Evolutionary conservation across 164 flowering plant species (phyloP).

Genomic region (Litsea cubeba): DNA sequence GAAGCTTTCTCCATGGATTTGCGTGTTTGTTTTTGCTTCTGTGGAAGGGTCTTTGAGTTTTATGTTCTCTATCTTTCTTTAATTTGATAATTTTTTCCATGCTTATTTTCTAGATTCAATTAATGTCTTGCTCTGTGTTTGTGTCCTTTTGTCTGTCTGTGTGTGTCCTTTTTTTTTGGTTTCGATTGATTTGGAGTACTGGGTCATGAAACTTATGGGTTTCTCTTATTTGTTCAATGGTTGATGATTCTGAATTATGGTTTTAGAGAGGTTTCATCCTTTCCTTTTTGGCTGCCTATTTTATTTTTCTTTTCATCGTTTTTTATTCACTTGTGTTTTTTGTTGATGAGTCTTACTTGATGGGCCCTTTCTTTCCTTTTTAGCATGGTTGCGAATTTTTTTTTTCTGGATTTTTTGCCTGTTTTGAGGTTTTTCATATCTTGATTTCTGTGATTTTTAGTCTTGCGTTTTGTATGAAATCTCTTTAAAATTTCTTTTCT

Average conservation of each 20-base stretch:
- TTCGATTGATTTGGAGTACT: neutral
- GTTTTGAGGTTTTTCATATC: neutral
- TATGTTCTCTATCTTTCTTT: neutral
- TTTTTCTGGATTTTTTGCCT: neutral
- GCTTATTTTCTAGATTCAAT: too few species aligned
- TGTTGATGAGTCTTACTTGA: neutral
- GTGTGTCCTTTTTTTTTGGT: neutral
- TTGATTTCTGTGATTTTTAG: neutral
- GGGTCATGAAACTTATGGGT: neutral
- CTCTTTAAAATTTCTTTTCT: neutral
- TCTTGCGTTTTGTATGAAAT: constrained; percentile 3
- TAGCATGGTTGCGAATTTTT: neutral
- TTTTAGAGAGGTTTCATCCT: neutral
- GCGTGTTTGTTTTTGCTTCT: neutral
- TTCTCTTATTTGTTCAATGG: neutral
- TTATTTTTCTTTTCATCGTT: too few species aligned
- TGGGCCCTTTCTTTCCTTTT: neutral
- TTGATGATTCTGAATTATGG: neutral
- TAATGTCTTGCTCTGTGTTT: neutral
- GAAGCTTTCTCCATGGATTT: neutral
- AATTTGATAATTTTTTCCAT: neutral
- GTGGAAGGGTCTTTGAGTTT: neutral
- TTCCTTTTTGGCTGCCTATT: neutral
- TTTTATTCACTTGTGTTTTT: neutral
- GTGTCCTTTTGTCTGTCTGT: neutral